Conservation (phyloP, 495 filamentous ascomycete species). For the Chaetomidium leptoderma region DNA sequence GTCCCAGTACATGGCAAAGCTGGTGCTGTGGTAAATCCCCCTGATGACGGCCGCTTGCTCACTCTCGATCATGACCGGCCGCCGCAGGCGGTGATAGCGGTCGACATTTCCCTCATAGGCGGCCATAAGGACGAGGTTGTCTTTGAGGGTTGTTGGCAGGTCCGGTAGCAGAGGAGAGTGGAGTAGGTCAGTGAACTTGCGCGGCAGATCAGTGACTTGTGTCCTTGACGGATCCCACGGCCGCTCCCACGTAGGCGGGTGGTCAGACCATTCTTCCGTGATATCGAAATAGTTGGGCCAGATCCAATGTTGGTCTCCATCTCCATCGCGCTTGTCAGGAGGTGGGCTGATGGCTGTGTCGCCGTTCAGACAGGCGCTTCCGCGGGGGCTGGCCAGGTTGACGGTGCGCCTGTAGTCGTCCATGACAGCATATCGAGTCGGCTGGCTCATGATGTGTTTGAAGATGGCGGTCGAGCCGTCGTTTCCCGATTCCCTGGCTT, state of each 20-base stretch:
- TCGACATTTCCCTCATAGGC: slow-evolving; percentile 22
- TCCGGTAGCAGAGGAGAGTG: slow-evolving; percentile 7
- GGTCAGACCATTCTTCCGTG: slow-evolving; percentile 15
- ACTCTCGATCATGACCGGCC: not conserved
- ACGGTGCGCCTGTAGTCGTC: slow-evolving; percentile 17
- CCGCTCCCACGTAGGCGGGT: too few relatives aligned
- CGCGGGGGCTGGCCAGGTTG: slow-evolving; percentile 3
- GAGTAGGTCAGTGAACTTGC: slow-evolving; percentile 8
- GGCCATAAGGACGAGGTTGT: slow-evolving; percentile 20
- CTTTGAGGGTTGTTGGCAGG: slow-evolving; percentile 19
- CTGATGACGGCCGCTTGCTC: too few relatives aligned
- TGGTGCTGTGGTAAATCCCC: too few relatives aligned
- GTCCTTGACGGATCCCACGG: not conserved
- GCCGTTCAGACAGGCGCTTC: slow-evolving; percentile 17
- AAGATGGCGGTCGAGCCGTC: slow-evolving; percentile 16
- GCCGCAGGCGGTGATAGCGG: slow-evolving; percentile 19
- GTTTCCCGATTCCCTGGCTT: slow-evolving; percentile 16
- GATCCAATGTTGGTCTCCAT: not conserved
- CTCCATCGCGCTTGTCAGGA: slow-evolving; percentile 1
- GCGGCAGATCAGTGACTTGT: not conserved
- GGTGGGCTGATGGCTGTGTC: slow-evolving; percentile 18
- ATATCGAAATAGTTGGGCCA: slow-evolving; percentile 14
- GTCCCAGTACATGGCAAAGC: not conserved
- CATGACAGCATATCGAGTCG: slow-evolving; percentile 17
- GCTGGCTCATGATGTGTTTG: slow-evolving; percentile 13